Evolutionary conservation across 192 early-diverging fungal species (phyloP), one percentile per base, ranked within the genome.

Genomic region (Coemansia sp.): DNA sequence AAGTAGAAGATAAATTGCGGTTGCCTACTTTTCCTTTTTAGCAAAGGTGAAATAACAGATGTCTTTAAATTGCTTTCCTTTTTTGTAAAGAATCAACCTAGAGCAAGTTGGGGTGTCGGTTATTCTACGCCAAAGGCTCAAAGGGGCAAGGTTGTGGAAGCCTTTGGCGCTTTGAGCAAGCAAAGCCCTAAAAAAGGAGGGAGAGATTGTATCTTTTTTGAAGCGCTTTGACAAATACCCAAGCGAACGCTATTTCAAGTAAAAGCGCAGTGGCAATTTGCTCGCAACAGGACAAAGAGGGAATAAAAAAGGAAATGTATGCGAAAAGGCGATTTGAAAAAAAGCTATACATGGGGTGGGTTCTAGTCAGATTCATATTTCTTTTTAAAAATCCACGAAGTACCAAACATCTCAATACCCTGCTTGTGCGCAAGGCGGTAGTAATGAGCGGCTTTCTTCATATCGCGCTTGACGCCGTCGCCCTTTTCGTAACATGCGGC

Each of bases 351-450:
- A 29, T 27, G 27, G 27, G 12, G 51, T 55, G 24, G 51, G 51
- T 55, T 36, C 58, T 65, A 76, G 65, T 76, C 74, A 13, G 76
- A 83, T 22, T 92, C 89, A 71, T 92, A 93, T 78, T 93, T 93
- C 32, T 86, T 84, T 70, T 93, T 93, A 60, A 84, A 90, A 34
- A 93, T 93, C 92, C 92, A 93, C 45, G 91, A 91, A 65, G 91
- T 93, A 27, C 92, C 91, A 78, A 93, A 85, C 31, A 91, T 83
- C 50, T 88, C 82, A 20, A 86, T 76, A 13, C 92, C 92, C 70
- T 93, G 90, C 15, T 85, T 85, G 51, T 87, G 87, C 0, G 92
- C 92, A 70, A 89, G 80, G 12, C 92, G 89, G 72, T 90, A 93
- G 72, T 92, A 93, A 53, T 88, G 88, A 0, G 92, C 92, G 22